These are phyloP conservation scores for Candida verbasci DNA, from an alignment of 805 yeast genomes.

Conservation along the genomic window DNA sequence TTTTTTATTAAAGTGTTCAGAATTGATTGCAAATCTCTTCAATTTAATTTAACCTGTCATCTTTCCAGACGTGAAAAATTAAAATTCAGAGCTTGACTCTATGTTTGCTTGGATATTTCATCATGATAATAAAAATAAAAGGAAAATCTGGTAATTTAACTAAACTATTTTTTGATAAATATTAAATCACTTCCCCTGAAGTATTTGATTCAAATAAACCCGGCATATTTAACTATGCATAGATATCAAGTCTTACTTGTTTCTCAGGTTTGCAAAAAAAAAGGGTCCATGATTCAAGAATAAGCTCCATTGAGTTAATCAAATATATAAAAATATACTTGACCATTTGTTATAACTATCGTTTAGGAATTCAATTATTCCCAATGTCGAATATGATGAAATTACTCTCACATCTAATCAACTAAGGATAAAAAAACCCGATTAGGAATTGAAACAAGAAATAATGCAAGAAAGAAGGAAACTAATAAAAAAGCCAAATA, in stretches of 20 bases:
- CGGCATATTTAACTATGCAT: constrained; percentile 70
- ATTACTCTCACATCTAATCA: constrained; percentile 18
- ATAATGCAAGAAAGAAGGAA: neutral
- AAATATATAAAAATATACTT: constrained; percentile 7
- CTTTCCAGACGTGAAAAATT: constrained; percentile 41
- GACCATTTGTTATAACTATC: constrained; percentile 72
- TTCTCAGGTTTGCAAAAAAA: constrained; percentile 15
- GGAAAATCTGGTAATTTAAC: neutral
- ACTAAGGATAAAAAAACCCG: constrained; percentile 13
- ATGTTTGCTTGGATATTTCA: constrained; percentile 75
- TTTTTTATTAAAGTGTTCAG: constrained; percentile 24
- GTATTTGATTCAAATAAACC: constrained; percentile 26
- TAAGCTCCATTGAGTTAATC: constrained; percentile 83
- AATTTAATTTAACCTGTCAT: constrained; percentile 38
- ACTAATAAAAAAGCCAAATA: too few species aligned
- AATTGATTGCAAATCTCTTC: constrained; percentile 68
- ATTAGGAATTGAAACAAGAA: constrained; percentile 10
- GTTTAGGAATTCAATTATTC: constrained; percentile 51
- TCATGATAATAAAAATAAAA: constrained; percentile 38
- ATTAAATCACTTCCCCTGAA: constrained; percentile 18
- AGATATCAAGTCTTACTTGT: too few species aligned
- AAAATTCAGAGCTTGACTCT: constrained; percentile 86
- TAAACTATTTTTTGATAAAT: constrained; percentile 3
- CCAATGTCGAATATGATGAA: constrained; percentile 64
- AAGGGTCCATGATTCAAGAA: constrained; percentile 58